These are phyloP conservation scores for Aquilaria yunnanensis DNA, from an alignment of 345 rosid species.

Conservation along the genomic window DNA sequence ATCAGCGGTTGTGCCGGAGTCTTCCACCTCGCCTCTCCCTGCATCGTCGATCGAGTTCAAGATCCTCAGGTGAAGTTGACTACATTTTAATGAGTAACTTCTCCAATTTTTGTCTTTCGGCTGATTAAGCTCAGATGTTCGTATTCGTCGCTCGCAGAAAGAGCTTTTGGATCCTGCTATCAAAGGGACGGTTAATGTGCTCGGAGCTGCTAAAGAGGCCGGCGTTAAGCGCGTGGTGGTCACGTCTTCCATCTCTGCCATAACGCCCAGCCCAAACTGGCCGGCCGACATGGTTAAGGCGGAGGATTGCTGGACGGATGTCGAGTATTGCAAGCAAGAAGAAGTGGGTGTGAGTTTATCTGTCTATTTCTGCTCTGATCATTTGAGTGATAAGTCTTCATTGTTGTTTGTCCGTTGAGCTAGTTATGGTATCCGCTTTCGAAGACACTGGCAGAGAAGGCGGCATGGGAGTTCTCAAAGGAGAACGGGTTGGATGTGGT, in stretches of 20 bases:
- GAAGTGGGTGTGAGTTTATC: conserved; percentile 33
- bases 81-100: background rate
- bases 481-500: conserved; percentile 78
- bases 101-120: background rate
- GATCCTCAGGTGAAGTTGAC: conserved; percentile 62
- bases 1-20: conserved; percentile 68
- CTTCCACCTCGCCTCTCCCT: conserved; percentile 93
- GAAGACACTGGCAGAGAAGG: conserved; percentile 82
- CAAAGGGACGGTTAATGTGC: conserved; percentile 72
- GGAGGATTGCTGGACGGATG: conserved; percentile 86
- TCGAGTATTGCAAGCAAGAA: conserved; percentile 62
- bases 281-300: conserved; percentile 62
- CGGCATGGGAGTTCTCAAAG: conserved; percentile 74
- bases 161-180: conserved; percentile 84
- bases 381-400: background rate
- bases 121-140: background rate
- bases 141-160: conserved; percentile 27
- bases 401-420: conserved; percentile 21
- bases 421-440: conserved; percentile 77
- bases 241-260: conserved; percentile 78
- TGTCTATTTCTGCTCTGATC: background rate
- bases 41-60: conserved; percentile 61
- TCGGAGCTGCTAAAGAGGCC: conserved; percentile 65
- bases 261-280: conserved; percentile 83
- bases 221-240: conserved; percentile 81